phyloP scores from a whole-genome alignment of 768 basidiomycete species.

The Rickenella mellea region DNA sequence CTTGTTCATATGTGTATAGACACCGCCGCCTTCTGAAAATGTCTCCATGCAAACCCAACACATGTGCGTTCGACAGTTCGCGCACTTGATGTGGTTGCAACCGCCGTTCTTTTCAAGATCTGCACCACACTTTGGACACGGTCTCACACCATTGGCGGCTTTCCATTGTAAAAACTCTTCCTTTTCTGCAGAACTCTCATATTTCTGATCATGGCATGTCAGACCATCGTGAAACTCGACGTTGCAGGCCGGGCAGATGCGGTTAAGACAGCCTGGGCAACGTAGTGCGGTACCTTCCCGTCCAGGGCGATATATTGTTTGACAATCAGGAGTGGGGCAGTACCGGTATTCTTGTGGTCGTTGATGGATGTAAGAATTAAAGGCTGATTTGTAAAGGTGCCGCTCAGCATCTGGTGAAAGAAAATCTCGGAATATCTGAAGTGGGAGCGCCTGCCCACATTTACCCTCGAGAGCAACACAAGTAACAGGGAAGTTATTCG shows the following conservation, averaged over 20 bases:
- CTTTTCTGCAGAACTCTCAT: too few relatives aligned
- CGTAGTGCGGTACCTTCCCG: constrained; percentile 42
- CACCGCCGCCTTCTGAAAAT: constrained; percentile 15
- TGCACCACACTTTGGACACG: constrained; percentile 26
- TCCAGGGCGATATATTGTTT: constrained; percentile 57
- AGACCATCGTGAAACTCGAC: constrained; percentile 56
- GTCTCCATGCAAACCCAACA: constrained; percentile 31
- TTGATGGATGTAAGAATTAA: constrained; percentile 49
- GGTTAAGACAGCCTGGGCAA: constrained; percentile 62
- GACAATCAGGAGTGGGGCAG: constrained; percentile 75
- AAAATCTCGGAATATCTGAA: constrained; percentile 38
- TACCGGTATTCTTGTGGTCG: constrained; percentile 55
- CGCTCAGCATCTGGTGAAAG: constrained; percentile 46
- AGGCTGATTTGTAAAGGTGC: constrained; percentile 46
- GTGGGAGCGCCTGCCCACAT: constrained; percentile 48
- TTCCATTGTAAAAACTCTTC: constrained; percentile 17
- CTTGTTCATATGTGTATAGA: constrained; percentile 24
- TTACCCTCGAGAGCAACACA: constrained; percentile 69
- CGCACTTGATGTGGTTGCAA: constrained; percentile 31
- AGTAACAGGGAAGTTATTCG: constrained; percentile 57
- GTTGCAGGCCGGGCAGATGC: constrained; percentile 60
- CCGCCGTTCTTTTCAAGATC: constrained; percentile 27
- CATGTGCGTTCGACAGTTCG: constrained; percentile 24
- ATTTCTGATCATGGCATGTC: constrained; percentile 59
- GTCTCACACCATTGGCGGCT: constrained; percentile 20